Base-by-base conservation (phyloP, 1,284 basidiomycete species). In the Vanrija sp. region DNA sequence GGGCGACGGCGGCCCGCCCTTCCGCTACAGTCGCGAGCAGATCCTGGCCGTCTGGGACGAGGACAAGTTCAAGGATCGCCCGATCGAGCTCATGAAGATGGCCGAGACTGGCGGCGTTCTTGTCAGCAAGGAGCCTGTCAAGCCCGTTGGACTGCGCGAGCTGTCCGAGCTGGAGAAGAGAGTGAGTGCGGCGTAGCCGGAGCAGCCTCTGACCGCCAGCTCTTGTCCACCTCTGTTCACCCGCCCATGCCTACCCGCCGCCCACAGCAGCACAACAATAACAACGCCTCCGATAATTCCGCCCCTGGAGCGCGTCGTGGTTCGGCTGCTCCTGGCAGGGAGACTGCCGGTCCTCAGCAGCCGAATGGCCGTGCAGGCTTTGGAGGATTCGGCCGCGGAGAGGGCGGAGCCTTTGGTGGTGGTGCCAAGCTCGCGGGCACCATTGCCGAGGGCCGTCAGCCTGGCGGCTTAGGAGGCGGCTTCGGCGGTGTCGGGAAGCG, bases 101-200 rank as follows among this genome's bases (percentile, higher is more conserved):
- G 60, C 54, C 2, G 88, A 90, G 73, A 81, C 84, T 58, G 89
- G 87, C 82, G 87, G 87, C 48, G 88, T 89, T 47, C 84, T 93
- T 61, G 88, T 92, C 25, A 83, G 85, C 60, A 87, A 89, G 68
- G 76, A 81, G 23, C 83, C 82, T 35, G 81, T 74, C 51, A 86
- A 88, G 54, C 90, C 90, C n/a, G 77, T 86, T 41, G 83, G 83
- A 43, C 70, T 90, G 65, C 85, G 85, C 61, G 90, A 92, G 63
- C 82, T 88, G 81, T 79, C 78, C 52, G 89, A 91, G 54, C 78
- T 78, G n/a, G 90, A 94, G 79, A 90, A 86, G 79, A 93, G 90
- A 86, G 90, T 91, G 65, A 63, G 81, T 70, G 20, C n/a, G 8
- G n/a, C 5, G 23, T 15, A 37, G 22, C n/a, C 23, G 38, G 16